Evolutionary conservation across 495 filamentous ascomycete genomes (phyloP).

Genomic region (Delitschia confertaspora): DNA sequence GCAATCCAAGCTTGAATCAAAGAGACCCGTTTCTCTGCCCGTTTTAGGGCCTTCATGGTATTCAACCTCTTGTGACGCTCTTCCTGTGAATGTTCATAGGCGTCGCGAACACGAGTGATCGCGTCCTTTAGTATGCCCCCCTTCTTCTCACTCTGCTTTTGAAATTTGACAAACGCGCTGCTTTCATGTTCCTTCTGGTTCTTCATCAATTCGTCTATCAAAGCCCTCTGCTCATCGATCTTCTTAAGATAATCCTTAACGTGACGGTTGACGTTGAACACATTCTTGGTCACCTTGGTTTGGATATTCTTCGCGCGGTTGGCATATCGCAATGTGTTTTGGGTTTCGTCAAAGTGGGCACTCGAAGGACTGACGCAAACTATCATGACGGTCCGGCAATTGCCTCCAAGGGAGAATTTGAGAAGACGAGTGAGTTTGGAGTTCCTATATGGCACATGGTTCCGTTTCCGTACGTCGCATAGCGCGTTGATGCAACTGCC

Average conservation of each 20-base stretch:
- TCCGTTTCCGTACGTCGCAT: conserved; percentile 84
- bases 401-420: conserved; percentile 94
- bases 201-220: conserved; percentile 88
- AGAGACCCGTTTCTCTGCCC: conserved; percentile 75
- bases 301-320: conserved; percentile 99
- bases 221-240: conserved; percentile 87
- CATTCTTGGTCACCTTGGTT: conserved; percentile 96
- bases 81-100: conserved; percentile 72
- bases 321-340: conserved; percentile 95
- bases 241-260: conserved; percentile 98
- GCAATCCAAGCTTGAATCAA: conserved; percentile 85
- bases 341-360: conserved; percentile 95
- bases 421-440: conserved; percentile 93
- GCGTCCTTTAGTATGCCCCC: conserved; percentile 72
- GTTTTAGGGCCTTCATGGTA: conserved; percentile 72
- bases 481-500: conserved; percentile 99
- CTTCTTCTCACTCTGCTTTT: conserved; percentile 77
- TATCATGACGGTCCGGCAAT: conserved; percentile 99
- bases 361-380: conserved; percentile 97
- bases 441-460: conserved; percentile 95
- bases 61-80: conserved; percentile 71
- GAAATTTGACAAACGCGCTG: conserved; percentile 78
- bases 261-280: conserved; percentile 98
- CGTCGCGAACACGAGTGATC: conserved; percentile 64
- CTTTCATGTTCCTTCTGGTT: conserved; percentile 88